Base-by-base conservation (phyloP, 371 early-diverging fungal species). In the Apophysomyces trapeziformis region DNA sequence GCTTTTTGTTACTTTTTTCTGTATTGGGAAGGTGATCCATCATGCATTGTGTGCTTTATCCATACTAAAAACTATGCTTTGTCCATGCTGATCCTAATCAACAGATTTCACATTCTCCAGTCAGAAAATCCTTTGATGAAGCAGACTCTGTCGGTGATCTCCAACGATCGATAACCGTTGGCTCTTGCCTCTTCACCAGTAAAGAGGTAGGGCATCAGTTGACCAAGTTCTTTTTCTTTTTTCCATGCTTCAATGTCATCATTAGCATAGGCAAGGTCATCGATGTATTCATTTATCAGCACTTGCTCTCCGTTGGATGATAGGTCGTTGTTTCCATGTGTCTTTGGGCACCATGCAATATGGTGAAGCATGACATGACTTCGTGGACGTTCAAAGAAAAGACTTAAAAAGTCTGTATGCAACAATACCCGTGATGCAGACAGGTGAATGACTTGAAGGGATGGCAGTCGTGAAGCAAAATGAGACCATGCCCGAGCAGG, bases 331-430 rank as follows among this genome's bases (percentile, higher is more conserved):
- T 37, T 37, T 11, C 62, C 45, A 57, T n/a, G 45, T 6, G 8
- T 11, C 44, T 21, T 12, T 37, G 58, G 12, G 68, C 63, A 21
- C 54, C 68, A 64, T 7, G 68, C 66, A 45, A 79, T 57, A 16
- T 73, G 74, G 58, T 82, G 80, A n/a, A 82, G 68, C 69, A 82
- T 74, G 38, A 76, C 64, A 38, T 79, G 68, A 0, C 46, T 38
- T 18, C 43, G 37, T 0, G 50, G 58, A 18, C 58, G 60, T 11
- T 58, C 37, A 26, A 81, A 64, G 8, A 81, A 32, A 7, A 63
- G 67, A 11, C 68, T 58, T 18, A 79, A 65, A 50, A 79, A 79
- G n/a, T 74, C 66, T 21, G 58, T 18, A 6, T 61, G 57, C 2
- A 79, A 63, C 0, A 72, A 43, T 7, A 82, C 5, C 13, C 68